These are phyloP conservation scores for Leishmania lainsoni DNA, from an alignment of 208 protist species.

Conservation along the genomic window DNA sequence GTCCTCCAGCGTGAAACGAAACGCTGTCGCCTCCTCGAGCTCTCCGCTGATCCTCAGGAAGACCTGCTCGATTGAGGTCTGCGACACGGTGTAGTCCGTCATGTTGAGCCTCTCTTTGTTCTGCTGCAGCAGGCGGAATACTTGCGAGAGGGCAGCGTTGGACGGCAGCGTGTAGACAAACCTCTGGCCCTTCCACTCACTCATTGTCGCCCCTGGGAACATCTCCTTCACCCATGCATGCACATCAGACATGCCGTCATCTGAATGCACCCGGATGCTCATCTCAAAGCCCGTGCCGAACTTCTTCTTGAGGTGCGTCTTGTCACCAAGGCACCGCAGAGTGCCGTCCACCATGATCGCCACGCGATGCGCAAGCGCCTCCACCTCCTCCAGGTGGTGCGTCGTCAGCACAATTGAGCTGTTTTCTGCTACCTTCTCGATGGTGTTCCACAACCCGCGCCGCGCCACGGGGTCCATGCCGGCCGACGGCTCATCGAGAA, in stretches of 20 bases:
- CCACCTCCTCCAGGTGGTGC: conserved; percentile 94
- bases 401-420: conserved; percentile 90
- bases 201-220: conserved; percentile 37
- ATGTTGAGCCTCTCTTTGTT: conserved; percentile 43
- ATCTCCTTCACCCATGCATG: conserved; percentile 43
- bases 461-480: conserved; percentile 70
- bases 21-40: conserved; percentile 32
- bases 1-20: conserved; percentile 7
- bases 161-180: conserved; percentile 56
- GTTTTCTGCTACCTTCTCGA: conserved; percentile 55
- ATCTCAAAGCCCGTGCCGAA: conserved; percentile 73
- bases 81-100: conserved; percentile 77
- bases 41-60: conserved; percentile 75
- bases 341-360: conserved; percentile 85
- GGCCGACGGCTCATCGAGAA: conserved; percentile 72
- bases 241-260: conserved; percentile 20
- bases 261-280: conserved; percentile 35
- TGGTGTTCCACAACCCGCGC: conserved; percentile 68
- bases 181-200: conserved; percentile 45
- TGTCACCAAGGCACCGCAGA: conserved; percentile 83
- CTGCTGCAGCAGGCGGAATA: conserved; percentile 45
- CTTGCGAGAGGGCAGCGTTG: conserved; percentile 31
- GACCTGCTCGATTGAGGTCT: conserved; percentile 88
- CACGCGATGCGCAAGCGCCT: conserved; percentile 75
- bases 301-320: conserved; percentile 76